Conservation (phyloP, 2,329 filamentous ascomycete species). For the Berkeleyomyces rouxiae region DNA sequence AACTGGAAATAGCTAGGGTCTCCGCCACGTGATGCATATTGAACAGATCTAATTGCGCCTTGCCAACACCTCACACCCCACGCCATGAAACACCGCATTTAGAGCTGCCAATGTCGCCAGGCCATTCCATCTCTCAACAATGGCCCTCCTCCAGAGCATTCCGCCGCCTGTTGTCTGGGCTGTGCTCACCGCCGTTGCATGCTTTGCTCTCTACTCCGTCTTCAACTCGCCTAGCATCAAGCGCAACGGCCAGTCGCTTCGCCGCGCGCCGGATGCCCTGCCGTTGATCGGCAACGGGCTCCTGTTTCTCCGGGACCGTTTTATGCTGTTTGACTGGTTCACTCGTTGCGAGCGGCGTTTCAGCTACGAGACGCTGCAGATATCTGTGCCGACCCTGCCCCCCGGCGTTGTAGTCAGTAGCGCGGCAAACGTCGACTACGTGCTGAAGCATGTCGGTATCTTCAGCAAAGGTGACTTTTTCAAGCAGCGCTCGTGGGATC, state of each 20-base stretch:
- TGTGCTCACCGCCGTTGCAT: not conserved
- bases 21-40: not conserved
- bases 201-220: constrained; percentile 32
- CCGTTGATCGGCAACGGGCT: constrained; percentile 45
- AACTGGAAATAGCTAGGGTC: no score
- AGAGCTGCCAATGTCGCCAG: not conserved
- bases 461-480: constrained; percentile 49
- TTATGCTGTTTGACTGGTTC: constrained; percentile 47
- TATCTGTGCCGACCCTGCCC: constrained; percentile 44
- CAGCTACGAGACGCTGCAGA: constrained; percentile 43
- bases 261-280: constrained; percentile 28
- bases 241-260: constrained; percentile 16
- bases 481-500: constrained; percentile 40
- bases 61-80: not conserved
- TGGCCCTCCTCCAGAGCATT: not conserved
- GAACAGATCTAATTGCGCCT: not conserved
- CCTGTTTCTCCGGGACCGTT: constrained; percentile 40
- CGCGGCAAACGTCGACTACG: constrained; percentile 43
- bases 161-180: not conserved
- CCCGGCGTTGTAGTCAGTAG: constrained; percentile 47
- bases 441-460: constrained; percentile 42
- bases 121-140: not conserved
- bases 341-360: constrained; percentile 38
- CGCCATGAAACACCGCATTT: not conserved
- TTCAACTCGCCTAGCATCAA: constrained; percentile 26